Evolutionary conservation across 2,329 filamentous ascomycete genomes (phyloP).

Genomic region (Helotiales sp.): DNA sequence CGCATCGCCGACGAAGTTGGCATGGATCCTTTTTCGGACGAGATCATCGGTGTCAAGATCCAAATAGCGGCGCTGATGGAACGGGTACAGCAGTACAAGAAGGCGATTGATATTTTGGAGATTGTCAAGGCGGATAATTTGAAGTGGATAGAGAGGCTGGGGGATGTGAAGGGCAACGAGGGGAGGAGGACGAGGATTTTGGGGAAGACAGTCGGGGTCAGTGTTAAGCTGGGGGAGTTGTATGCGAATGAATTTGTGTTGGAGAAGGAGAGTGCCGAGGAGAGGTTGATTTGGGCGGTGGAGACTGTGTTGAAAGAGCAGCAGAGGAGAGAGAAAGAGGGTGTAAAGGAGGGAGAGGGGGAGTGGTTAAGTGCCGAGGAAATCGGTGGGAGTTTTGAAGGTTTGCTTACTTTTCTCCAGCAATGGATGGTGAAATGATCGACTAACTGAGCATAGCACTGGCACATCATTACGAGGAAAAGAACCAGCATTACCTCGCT

Average conservation of each 20-base stretch:
- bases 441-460: slow-evolving; percentile 59
- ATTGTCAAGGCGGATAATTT: slow-evolving; percentile 73
- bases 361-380: slow-evolving; percentile 73
- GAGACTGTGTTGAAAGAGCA: slow-evolving; percentile 79
- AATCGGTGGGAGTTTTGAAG: slow-evolving; percentile 75
- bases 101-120: slow-evolving; percentile 78
- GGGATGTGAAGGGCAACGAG: slow-evolving; percentile 50
- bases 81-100: slow-evolving; percentile 70
- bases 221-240: slow-evolving; percentile 83
- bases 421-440: background rate
- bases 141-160: slow-evolving; percentile 62
- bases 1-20: slow-evolving; percentile 72
- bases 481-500: slow-evolving; percentile 78
- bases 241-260: slow-evolving; percentile 79
- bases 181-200: slow-evolving; percentile 67
- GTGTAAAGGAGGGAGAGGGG: slow-evolving; percentile 71
- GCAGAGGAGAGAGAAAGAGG: slow-evolving; percentile 59
- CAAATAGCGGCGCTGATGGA: slow-evolving; percentile 82
- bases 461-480: slow-evolving; percentile 75
- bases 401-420: slow-evolving; percentile 44
- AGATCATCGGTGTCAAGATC: slow-evolving; percentile 88
- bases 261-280: slow-evolving; percentile 75
- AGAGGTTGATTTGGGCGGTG: slow-evolving; percentile 78
- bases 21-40: slow-evolving; percentile 88
- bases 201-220: slow-evolving; percentile 74